Conservation (phyloP, 2,329 filamentous ascomycete genomes). For the Amauroascus niger region DNA sequence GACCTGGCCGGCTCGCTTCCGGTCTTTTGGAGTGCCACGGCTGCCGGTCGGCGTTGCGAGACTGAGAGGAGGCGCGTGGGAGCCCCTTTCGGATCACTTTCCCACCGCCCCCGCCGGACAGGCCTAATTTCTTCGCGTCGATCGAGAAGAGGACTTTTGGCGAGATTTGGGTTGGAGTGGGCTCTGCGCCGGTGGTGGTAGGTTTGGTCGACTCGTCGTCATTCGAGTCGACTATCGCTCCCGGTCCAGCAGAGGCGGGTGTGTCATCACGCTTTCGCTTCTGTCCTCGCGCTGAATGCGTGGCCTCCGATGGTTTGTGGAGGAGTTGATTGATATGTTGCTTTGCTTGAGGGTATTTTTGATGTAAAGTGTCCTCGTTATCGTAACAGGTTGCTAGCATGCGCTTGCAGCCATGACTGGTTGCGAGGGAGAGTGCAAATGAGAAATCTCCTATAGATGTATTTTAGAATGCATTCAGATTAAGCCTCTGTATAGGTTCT, state of each 20-base stretch:
- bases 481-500: background rate
- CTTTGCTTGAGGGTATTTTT: conserved; percentile 65
- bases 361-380: conserved; percentile 42
- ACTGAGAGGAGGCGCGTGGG: conserved; percentile 22
- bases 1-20: conserved; percentile 3
- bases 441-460: conserved; percentile 37
- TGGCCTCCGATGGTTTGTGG: background rate
- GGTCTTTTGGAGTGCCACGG: background rate
- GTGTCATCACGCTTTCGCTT: conserved; percentile 20
- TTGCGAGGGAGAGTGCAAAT: conserved; percentile 37
- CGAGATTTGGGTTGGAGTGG: background rate
- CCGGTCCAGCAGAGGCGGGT: background rate
- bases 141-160: conserved; percentile 35
- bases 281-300: background rate
- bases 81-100: conserved; percentile 39
- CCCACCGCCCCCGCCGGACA: conserved; percentile 27
- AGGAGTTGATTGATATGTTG: conserved; percentile 48
- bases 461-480: background rate
- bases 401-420: conserved; percentile 33
- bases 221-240: too few relatives aligned
- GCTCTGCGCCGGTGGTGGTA: background rate
- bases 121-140: conserved; percentile 37
- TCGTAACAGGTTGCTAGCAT: conserved; percentile 41
- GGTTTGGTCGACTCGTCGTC: background rate
- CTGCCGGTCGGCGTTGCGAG: background rate